Conservation (phyloP, 179 eudicot species). For the Sideroxylon spinosum region DNA sequence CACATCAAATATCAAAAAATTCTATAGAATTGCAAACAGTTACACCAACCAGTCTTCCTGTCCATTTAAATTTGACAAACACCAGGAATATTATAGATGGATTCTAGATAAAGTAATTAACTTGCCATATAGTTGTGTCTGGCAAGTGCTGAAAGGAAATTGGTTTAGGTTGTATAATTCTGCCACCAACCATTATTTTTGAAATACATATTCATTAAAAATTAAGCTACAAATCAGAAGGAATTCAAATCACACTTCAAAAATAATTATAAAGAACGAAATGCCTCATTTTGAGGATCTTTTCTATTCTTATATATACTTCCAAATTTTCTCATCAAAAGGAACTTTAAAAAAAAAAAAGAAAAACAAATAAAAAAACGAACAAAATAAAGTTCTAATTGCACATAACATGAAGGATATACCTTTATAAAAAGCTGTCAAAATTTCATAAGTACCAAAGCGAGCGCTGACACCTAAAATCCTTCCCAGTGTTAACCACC, state of each 20-base stretch:
- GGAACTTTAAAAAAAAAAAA: not conserved
- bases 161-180: no score
- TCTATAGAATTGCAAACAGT: no score
- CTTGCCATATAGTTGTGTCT: no score
- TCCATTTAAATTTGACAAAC: no score
- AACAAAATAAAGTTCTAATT: not conserved
- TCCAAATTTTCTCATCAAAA: not conserved
- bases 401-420: conserved; percentile 9
- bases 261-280: not conserved
- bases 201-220: no score
- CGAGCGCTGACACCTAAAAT: conserved; percentile 67
- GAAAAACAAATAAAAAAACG: not conserved
- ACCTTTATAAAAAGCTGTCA: conserved; percentile 78
- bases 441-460: conserved; percentile 73
- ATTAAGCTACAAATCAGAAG: not conserved
- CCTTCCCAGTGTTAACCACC: conserved; percentile 71
- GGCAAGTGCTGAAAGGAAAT: no score
- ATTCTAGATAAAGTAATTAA: no score
- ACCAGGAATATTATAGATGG: no score
- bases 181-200: no score
- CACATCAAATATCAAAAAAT: no score
- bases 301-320: not conserved
- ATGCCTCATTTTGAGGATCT: not conserved
- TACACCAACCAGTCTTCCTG: no score
- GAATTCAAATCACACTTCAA: not conserved